Evolutionary conservation across 352 stramenopile genomes (phyloP).

Genomic region (Phytophthora litchii): DNA sequence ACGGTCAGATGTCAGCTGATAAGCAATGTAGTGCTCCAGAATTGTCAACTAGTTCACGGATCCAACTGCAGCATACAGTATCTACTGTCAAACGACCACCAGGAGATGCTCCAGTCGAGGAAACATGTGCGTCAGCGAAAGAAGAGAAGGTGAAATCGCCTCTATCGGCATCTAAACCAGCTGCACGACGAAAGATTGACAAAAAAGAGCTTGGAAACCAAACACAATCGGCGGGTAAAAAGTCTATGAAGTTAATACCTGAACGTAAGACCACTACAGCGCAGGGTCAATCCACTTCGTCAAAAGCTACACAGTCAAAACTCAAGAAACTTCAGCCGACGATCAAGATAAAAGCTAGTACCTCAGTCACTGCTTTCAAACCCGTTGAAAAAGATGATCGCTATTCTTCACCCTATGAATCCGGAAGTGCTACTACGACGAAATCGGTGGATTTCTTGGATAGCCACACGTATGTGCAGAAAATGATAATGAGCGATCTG

Average conservation of each 20-base stretch:
- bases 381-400: neutral
- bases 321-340: neutral
- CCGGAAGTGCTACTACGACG: constrained; percentile 2
- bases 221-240: neutral
- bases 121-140: neutral
- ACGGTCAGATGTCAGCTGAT: constrained; percentile 1
- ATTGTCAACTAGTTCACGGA: neutral
- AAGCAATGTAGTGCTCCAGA: too few species aligned
- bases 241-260: neutral
- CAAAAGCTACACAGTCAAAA: neutral
- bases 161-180: neutral
- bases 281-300: neutral
- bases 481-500: constrained; percentile 29
- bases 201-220: neutral
- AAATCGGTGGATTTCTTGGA: constrained; percentile 31
- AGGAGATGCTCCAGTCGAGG: neutral
- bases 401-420: neutral
- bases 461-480: constrained; percentile 36
- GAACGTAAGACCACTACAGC: constrained; percentile 1
- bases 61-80: constrained; percentile 1
- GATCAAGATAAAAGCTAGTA: neutral
- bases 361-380: neutral
- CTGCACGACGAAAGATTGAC: neutral
- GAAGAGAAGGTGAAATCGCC: neutral
- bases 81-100: neutral